phyloP scores from a whole-genome alignment of 768 basidiomycete genomes.

The Sarcodon sp. region DNA sequence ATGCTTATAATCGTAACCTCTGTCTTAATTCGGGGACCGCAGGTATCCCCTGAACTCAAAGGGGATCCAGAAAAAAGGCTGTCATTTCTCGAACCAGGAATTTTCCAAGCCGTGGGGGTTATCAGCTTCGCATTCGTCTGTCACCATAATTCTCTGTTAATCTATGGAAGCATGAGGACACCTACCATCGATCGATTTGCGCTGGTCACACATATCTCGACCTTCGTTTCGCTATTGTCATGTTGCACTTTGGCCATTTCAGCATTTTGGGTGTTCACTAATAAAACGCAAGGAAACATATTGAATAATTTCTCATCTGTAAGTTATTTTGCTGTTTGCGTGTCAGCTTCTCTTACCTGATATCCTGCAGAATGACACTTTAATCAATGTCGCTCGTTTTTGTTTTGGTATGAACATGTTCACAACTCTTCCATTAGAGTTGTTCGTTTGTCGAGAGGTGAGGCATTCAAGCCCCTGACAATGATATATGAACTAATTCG shows the following conservation, averaged over 20 bases:
- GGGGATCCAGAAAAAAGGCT: constrained; percentile 68
- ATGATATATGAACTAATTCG: neutral
- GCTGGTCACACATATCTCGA: constrained; percentile 87
- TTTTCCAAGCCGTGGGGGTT: constrained; percentile 95
- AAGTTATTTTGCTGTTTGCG: constrained; percentile 9
- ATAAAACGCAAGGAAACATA: constrained; percentile 91
- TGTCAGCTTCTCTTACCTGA: constrained; percentile 1
- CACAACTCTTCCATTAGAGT: constrained; percentile 88
- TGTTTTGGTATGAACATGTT: constrained; percentile 97
- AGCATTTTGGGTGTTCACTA: constrained; percentile 80
- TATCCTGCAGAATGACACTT: constrained; percentile 47
- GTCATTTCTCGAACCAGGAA: constrained; percentile 62
- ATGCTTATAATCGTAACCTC: constrained; percentile 90
- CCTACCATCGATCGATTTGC: constrained; percentile 93
- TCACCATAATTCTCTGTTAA: constrained; percentile 94
- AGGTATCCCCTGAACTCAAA: constrained; percentile 58
- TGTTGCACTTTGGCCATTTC: constrained; percentile 78
- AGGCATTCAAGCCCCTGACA: constrained; percentile 26
- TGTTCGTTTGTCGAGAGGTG: constrained; percentile 96
- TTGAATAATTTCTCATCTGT: constrained; percentile 88
- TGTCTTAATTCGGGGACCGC: constrained; percentile 73
- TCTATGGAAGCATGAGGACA: constrained; percentile 86
- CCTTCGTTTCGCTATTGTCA: constrained; percentile 69
- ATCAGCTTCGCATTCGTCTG: constrained; percentile 96
- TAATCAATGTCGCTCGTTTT: constrained; percentile 92